Conservation (phyloP, 306 rosid species). For the Citrullus colocynthis region DNA sequence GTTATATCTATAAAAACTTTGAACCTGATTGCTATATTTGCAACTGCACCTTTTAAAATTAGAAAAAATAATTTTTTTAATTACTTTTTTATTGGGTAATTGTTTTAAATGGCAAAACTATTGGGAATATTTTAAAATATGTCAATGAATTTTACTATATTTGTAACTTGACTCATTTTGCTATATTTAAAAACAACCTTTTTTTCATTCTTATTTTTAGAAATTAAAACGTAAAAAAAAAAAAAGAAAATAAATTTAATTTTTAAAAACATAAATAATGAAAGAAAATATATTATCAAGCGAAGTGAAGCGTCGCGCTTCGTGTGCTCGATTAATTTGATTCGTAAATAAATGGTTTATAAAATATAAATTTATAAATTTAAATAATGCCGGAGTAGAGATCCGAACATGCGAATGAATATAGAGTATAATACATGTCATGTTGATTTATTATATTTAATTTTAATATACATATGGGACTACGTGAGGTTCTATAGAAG, state of each 20-base stretch:
- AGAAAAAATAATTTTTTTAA: not conserved
- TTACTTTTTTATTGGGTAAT: not conserved
- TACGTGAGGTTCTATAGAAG: not conserved
- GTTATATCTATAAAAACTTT: no score
- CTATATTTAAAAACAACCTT: no score
- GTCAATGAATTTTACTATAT: no score
- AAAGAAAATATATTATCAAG: not conserved
- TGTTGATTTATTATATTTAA: not conserved
- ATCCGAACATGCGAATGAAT: not conserved
- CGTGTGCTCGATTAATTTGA: not conserved
- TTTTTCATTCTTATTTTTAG: not conserved
- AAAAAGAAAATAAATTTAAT: not conserved
- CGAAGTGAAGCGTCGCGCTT: not conserved
- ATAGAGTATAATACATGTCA: not conserved
- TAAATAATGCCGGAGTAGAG: not conserved
- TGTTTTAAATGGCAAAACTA: no score
- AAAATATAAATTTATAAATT: not conserved
- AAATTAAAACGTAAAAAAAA: not conserved
- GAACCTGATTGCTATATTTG: no score
- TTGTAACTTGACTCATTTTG: no score
- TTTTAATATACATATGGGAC: not conserved
- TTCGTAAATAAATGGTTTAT: not conserved
- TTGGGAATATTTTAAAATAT: no score
- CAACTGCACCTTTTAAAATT: not conserved
- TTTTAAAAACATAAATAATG: not conserved